Evolutionary conservation across 345 rosid species (phyloP), one percentile per base, ranked within the genome.

Genomic region (Gossypium sturtianum): DNA sequence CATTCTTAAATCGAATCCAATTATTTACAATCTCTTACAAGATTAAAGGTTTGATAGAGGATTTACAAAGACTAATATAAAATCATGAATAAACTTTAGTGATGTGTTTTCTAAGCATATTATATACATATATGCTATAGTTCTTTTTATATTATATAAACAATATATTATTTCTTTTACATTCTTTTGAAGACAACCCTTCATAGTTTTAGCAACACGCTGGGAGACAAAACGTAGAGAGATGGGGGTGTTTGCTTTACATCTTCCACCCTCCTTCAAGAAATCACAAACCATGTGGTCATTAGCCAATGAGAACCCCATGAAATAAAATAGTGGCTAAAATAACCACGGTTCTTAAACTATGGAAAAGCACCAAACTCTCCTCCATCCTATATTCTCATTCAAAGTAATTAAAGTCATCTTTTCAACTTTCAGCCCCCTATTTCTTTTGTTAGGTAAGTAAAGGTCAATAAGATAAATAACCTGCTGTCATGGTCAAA

Each of bases 301-400:
- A 34, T 34, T n/a, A 29, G 3, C 19, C 23, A 47, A 69, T 77
- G 79, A 68, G 77, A 79, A 70, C 49, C 54, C 12, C 44, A 34
- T 34, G 41, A 34, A 5, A 34, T 22, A 38, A 19, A 27, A 70
- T 9, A 19, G 62, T 57, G 75, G 76, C 73, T 66, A 59, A 69
- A 58, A 47, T 10, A 47, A 2, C 58, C 27, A 48, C 11, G 78
- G 38, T 45, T 59, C 58, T 29, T 29, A 25, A 25, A 12, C 70
- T 45, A 67, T 88, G 91, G 80, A 34, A 23, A 59, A 45, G 15
- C 56, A 79, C 89, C 89, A 74, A 86, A 80, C 81, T 66, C 4
- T 69, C 71, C 6, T 23, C 44, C 11, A 71, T 47, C 27, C 9
- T 47, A 41, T 27, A 29, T 65, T 22, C 25, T 45, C 12, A 48